Conservation (phyloP, 257 asterid species). For the Marsdenia floribunda region DNA sequence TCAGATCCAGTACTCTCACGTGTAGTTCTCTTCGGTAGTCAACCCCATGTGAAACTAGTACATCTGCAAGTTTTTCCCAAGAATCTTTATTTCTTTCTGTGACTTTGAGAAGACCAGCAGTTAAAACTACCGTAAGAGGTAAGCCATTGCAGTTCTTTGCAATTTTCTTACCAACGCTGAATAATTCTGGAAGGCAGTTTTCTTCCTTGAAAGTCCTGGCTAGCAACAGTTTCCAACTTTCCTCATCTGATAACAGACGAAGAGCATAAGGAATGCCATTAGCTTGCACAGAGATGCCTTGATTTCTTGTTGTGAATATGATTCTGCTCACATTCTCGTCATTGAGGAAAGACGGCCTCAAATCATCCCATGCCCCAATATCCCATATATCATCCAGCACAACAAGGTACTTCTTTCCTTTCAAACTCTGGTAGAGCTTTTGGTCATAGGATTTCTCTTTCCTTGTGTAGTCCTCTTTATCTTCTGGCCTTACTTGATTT, state of each 20-base stretch:
- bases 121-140: background rate
- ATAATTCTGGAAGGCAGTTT: background rate
- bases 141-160: conserved; percentile 2
- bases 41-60: background rate
- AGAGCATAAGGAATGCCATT: background rate
- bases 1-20: background rate
- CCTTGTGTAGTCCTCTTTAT: background rate
- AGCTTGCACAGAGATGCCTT: background rate
- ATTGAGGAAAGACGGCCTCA: background rate
- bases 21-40: background rate
- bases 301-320: background rate
- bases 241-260: background rate
- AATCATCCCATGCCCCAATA: background rate
- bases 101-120: background rate
- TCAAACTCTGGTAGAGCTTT: background rate
- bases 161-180: background rate
- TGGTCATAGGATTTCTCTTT: background rate
- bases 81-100: background rate
- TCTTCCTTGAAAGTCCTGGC: background rate
- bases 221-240: background rate
- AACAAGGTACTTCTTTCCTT: background rate
- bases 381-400: conserved; percentile 9
- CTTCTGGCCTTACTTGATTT: background rate
- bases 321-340: background rate
- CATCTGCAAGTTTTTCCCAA: background rate